Base-by-base conservation (phyloP, 352 stramenopile genomes). In the Phytophthora niederhauseri region DNA sequence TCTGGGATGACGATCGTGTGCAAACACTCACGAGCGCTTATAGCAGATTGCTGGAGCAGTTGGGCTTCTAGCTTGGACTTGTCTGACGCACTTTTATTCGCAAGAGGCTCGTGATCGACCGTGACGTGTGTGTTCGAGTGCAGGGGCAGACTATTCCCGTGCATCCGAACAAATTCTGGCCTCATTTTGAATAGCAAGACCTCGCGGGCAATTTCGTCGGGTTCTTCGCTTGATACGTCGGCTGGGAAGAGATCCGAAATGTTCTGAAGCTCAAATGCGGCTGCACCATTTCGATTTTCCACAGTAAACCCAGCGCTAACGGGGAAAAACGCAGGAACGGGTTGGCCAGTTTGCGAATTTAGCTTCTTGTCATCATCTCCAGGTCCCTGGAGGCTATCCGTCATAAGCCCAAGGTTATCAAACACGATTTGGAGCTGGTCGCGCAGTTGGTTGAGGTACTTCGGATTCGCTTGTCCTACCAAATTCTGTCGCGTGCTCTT, bases 131-230 rank as follows among this genome's bases (percentile, higher is more conserved):
- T 76, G 36, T 83, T 84, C 14, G 80, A 73, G 26, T 77, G 61
- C 28, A 90, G 51, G 1, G 76, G 76, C 0, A 91, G 45, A 14
- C 65, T 72, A 0, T 64, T 71, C 0, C 80, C 77, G 54, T 80
- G 74, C 36, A 72, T 61, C 4, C 28, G 51, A 45, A 88, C 78
- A n/a, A 89, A 87, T 59, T 92, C 84, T 0, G 73, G 81, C 0
- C 84, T 81, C 43, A 90, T 68, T 57, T 79, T 84, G 51, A 49
- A 77, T 26, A 80, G 7, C 6, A 68, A 20, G 51, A 62, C 50
- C 26, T 70, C 68, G 6, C 51, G 45, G 1, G 56, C 56, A 36
- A 50, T 57, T 20, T 17, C 22, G 14, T 61, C 36, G n/a, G 63
- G 45, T 8, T 72, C 61, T n/a, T 60, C 34, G 14, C 56, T 65